Percentiles rank a stretch among this genome's conserved stretches.
Conservation (phyloP, 2,329 filamentous ascomycete species). For the Pseudocercospora musae region DNA sequence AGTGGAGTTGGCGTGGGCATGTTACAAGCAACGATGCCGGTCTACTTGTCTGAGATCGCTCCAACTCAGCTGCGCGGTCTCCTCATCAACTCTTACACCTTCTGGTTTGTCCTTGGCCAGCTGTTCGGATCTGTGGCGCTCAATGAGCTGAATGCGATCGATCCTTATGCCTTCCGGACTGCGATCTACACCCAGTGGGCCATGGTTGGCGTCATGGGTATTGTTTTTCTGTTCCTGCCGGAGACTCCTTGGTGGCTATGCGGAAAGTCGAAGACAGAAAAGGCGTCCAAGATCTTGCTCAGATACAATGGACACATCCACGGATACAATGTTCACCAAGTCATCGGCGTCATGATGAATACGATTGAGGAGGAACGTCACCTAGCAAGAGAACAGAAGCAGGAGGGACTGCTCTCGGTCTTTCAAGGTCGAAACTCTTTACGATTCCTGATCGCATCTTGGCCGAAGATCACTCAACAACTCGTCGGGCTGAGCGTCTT, state of each 20-base stretch:
- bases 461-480: conserved; percentile 43
- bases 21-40: conserved; percentile 42
- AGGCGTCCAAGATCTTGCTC: conserved; percentile 34
- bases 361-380: conserved; percentile 37
- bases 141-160: conserved; percentile 32
- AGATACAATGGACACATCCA: conserved; percentile 31
- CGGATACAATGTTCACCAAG: conserved; percentile 36
- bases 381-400: conserved; percentile 28
- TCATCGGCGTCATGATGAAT: conserved; percentile 38
- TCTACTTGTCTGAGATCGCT: conserved; percentile 44
- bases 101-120: conserved; percentile 47
- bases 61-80: conserved; percentile 43
- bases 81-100: conserved; percentile 41
- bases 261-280: conserved; percentile 12
- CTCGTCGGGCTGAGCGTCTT: conserved; percentile 41
- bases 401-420: conserved; percentile 32
- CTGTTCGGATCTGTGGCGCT: conserved; percentile 45
- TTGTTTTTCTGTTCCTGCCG: conserved; percentile 41
- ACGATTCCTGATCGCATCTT: conserved; percentile 39
- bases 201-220: conserved; percentile 41
- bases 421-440: conserved; percentile 40
- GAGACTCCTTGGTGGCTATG: conserved; percentile 38
- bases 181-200: conserved; percentile 49
- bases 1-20: conserved; percentile 44
- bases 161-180: conserved; percentile 37